These are phyloP conservation scores for Phaffia rhodozyma DNA, from an alignment of 1,284 basidiomycete genomes.

Conservation along the genomic window DNA sequence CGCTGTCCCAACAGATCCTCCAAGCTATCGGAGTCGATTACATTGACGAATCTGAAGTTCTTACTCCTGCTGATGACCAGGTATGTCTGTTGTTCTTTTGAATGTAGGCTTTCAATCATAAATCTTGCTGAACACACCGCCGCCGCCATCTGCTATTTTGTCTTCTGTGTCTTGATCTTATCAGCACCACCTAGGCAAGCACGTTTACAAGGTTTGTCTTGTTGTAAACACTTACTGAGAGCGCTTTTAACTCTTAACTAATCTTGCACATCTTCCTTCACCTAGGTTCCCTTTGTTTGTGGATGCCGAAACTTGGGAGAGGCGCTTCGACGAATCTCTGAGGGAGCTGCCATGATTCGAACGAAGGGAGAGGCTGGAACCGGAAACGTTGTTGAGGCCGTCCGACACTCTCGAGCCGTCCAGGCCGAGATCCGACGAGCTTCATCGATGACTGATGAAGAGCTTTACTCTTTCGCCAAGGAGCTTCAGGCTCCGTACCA, in stretches of 20 bases:
- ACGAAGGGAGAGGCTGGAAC: constrained; percentile 97
- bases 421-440: constrained; percentile 75
- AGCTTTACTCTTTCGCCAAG: constrained; percentile 89
- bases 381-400: constrained; percentile 68
- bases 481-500: constrained; percentile 94
- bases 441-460: constrained; percentile 74
- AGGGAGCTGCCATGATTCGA: constrained; percentile 89
- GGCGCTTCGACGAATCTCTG: constrained; percentile 88
- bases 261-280: constrained; percentile 64
- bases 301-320: constrained; percentile 55
- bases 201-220: constrained; percentile 52
- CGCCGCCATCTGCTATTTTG: not conserved
- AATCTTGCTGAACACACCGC: too few relatives aligned
- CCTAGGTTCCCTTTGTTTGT: constrained; percentile 51
- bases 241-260: constrained; percentile 35
- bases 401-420: constrained; percentile 78
- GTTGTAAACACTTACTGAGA: constrained; percentile 46
- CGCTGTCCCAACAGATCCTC: constrained; percentile 53
- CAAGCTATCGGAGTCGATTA: constrained; percentile 94
- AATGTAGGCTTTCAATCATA: too few relatives aligned
- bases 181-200: constrained; percentile 67
- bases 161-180: not conserved
- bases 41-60: constrained; percentile 93
- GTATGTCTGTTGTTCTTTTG: constrained; percentile 4
- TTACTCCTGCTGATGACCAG: constrained; percentile 81